A percentile compares a stretch with the other conserved stretches of the same genome.
Evolutionary conservation across 2,329 filamentous ascomycete genomes (phyloP).

Genomic region (Nothophoma quercina): DNA sequence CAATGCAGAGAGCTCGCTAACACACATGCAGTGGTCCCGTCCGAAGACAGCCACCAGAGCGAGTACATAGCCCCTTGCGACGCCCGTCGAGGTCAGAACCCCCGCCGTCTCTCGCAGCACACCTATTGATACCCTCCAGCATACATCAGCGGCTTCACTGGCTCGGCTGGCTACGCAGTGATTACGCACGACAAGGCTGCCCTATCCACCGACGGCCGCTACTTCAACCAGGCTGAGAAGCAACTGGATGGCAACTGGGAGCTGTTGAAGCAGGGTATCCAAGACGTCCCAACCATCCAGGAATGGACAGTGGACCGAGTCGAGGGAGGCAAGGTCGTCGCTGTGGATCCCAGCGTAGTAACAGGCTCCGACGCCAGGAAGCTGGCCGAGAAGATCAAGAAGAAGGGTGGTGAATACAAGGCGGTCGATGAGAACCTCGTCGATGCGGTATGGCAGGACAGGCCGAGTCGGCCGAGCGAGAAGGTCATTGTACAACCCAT

Average conservation of each 20-base stretch:
- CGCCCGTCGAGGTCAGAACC: constrained; percentile 72
- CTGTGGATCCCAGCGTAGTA: constrained; percentile 88
- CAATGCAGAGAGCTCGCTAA: constrained; percentile 48
- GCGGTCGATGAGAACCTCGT: constrained; percentile 83
- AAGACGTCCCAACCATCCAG: constrained; percentile 95
- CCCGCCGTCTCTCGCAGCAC: constrained; percentile 25
- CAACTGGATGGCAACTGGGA: constrained; percentile 93
- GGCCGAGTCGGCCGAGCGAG: constrained; percentile 78
- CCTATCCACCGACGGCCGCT: constrained; percentile 92
- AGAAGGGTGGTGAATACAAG: constrained; percentile 80
- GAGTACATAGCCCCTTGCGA: constrained; percentile 99
- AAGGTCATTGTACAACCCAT: constrained; percentile 74
- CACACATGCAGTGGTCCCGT: constrained; percentile 77
- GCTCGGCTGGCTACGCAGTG: constrained; percentile 92
- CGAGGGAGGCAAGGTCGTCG: constrained; percentile 85
- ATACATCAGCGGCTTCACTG: constrained; percentile 92
- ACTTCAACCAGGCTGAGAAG: constrained; percentile 94
- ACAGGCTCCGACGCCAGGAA: constrained; percentile 77
- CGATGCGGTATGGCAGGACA: constrained; percentile 85
- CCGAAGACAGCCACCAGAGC: constrained; percentile 95
- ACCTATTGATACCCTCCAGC: constrained; percentile 56
- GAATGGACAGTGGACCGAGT: constrained; percentile 91
- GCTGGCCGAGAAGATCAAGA: constrained; percentile 84
- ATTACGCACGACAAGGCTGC: constrained; percentile 86
- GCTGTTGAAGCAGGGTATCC: constrained; percentile 88